Percentiles rank a stretch among this genome's conserved stretches.
Evolutionary conservation across 2,329 filamentous ascomycete species (phyloP).

Genomic region (Xylaria sp.): DNA sequence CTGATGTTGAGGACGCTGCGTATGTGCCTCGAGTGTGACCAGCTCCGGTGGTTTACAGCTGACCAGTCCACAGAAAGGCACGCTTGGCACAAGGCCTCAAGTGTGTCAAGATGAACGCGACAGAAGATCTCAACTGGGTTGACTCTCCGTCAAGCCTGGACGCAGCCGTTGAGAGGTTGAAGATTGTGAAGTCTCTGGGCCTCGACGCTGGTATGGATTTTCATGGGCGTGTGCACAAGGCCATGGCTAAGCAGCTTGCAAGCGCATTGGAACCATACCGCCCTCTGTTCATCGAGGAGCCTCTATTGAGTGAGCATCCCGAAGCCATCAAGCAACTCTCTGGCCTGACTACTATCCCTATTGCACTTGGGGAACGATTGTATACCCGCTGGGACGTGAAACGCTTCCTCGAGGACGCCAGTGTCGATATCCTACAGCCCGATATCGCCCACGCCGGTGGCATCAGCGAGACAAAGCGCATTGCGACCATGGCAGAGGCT

Average conservation of each 20-base stretch:
- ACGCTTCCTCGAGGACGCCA: constrained; percentile 74
- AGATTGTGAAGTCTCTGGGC: constrained; percentile 74
- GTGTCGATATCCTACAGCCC: constrained; percentile 78
- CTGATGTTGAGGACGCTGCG: constrained; percentile 72
- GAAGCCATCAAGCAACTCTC: constrained; percentile 71
- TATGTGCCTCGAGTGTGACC: constrained; percentile 50
- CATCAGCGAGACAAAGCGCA: constrained; percentile 75
- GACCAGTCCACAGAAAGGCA: constrained; percentile 56
- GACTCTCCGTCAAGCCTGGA: constrained; percentile 75
- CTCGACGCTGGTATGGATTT: constrained; percentile 82
- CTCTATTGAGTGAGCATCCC: constrained; percentile 74
- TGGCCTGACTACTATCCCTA: constrained; percentile 68
- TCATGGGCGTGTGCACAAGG: constrained; percentile 79
- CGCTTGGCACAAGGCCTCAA: constrained; percentile 71
- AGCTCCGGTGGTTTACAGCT: not conserved
- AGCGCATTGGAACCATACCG: constrained; percentile 72
- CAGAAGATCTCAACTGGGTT: constrained; percentile 79
- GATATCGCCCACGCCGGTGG: constrained; percentile 79
- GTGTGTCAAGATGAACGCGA: constrained; percentile 82
- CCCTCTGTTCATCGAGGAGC: constrained; percentile 82
- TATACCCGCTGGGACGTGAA: constrained; percentile 77
- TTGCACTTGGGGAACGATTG: constrained; percentile 77
- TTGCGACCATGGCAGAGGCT: constrained; percentile 76
- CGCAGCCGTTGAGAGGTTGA: constrained; percentile 72
- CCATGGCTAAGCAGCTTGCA: constrained; percentile 84